These are phyloP conservation scores for Ganoderma multipileum DNA, from an alignment of 1,284 basidiomycete genomes.

Conservation along the genomic window DNA sequence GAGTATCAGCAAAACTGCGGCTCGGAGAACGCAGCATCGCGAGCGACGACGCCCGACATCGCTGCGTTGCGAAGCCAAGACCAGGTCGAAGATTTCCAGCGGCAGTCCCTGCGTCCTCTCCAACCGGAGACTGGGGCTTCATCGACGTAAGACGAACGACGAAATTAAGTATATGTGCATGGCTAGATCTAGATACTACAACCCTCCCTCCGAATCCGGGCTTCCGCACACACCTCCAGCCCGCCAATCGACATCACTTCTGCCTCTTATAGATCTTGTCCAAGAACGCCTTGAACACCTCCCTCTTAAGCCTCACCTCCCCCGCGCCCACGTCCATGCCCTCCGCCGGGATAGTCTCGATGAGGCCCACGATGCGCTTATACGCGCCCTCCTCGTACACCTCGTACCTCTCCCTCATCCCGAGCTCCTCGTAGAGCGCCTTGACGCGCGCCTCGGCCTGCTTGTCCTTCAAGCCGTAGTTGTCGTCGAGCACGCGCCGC, in stretches of 20 bases:
- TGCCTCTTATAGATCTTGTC: slow-evolving; percentile 90
- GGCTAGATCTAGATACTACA: neutral
- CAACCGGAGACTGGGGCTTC: neutral
- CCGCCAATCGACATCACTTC: slow-evolving; percentile 66
- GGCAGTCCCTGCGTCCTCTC: neutral
- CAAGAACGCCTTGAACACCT: slow-evolving; percentile 88
- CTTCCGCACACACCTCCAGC: neutral
- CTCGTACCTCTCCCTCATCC: slow-evolving; percentile 73
- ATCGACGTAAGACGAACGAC: neutral
- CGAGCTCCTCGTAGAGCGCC: slow-evolving; percentile 77
- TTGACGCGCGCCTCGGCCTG: slow-evolving; percentile 75
- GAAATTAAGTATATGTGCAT: neutral
- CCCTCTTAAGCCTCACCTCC: slow-evolving; percentile 70
- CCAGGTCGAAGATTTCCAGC: neutral
- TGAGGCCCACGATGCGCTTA: slow-evolving; percentile 68
- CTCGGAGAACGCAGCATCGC: neutral
- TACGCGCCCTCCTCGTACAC: slow-evolving; percentile 85
- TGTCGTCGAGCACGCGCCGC: slow-evolving; percentile 69
- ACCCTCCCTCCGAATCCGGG: neutral
- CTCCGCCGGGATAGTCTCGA: slow-evolving; percentile 72
- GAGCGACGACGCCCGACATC: neutral
- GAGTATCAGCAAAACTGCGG: neutral
- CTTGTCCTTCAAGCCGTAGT: slow-evolving; percentile 88
- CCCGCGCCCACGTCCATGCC: slow-evolving; percentile 33
- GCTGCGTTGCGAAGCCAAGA: neutral